Base-by-base conservation (phyloP, 768 basidiomycete genomes). In the Amanita subjunquillea region DNA sequence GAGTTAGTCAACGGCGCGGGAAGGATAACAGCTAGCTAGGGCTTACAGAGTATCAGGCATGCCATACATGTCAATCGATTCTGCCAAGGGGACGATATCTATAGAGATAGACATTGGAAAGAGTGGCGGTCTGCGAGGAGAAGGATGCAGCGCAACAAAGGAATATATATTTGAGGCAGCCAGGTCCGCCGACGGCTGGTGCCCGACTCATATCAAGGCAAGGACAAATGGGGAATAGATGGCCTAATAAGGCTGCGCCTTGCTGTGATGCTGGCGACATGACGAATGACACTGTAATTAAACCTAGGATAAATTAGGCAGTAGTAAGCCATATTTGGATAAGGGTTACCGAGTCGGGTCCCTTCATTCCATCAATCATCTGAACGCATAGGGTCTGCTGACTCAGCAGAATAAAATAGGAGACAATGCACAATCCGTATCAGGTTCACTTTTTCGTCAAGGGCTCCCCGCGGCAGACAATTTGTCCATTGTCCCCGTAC, bases 11-110 rank as follows among this genome's bases (percentile, higher is more conserved):
- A 48, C 42, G 50, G 53, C 17, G n/a, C 27, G 27, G 13, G 15
- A 29, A 6, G 36, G 44, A 43, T n/a, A 39, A 42, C 44, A 12
- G 32, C 10, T 20, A 42, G 34, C 12, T 22, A 43, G 34, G 20
- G 47, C 85, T 69, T 63, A 91, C 90, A 69, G 72, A 50, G 71
- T 56, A 65, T 87, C 80, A 6, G 81, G 76, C 27, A 77, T 73
- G 51, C 88, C 90, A 60, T 80, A 81, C 77, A 91, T 80, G 60
- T 84, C 77, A 57, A 91, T 65, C 29, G 73, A 66, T 46, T 72
- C 59, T 37, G 79, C 69, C 51, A 74, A 70, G 0, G 88, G 84
- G 29, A 78, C 67, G 55, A 91, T 83, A 49, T 76, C 69, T 53
- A 91, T 62, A 46, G 78, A 72, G 59, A 90, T 69, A 38, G 85